phyloP scores from a whole-genome alignment of 176 grass and related monocot genomes.

The Carex kokanica region DNA sequence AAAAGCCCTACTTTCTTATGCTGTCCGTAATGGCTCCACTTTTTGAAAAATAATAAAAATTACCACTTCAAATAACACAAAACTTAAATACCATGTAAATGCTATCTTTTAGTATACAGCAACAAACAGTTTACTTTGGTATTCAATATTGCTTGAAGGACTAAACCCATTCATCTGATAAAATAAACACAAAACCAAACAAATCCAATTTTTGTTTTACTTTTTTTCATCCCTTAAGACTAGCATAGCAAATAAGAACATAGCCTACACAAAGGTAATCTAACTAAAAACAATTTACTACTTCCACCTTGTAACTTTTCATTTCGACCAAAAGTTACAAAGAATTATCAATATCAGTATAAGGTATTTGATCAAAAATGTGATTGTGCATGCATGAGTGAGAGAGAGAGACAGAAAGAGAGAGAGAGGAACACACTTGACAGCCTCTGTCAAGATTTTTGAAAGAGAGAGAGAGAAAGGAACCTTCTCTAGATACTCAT shows the following conservation, averaged over 20 bases:
- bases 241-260: background rate
- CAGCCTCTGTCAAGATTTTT: too few relatives aligned
- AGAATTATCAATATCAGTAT: background rate
- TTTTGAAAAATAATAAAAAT: background rate
- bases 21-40: background rate
- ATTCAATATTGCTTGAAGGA: background rate
- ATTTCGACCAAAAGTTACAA: conserved; percentile 25
- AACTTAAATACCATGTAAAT: background rate
- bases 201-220: background rate
- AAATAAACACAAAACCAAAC: background rate
- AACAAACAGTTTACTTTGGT: background rate
- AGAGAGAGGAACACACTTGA: conserved; percentile 29
- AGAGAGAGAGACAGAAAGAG: background rate
- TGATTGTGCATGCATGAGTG: background rate
- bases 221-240: background rate
- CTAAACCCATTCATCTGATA: background rate
- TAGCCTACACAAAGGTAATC: background rate
- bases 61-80: background rate
- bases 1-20: background rate
- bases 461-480: background rate
- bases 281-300: background rate
- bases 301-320: background rate
- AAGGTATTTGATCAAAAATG: background rate
- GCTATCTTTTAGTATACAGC: background rate
- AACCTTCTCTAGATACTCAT: conserved; percentile 89